These are phyloP conservation scores for Globisporangium cystogenes DNA, from an alignment of 352 stramenopile species.

Conservation along the genomic window DNA sequence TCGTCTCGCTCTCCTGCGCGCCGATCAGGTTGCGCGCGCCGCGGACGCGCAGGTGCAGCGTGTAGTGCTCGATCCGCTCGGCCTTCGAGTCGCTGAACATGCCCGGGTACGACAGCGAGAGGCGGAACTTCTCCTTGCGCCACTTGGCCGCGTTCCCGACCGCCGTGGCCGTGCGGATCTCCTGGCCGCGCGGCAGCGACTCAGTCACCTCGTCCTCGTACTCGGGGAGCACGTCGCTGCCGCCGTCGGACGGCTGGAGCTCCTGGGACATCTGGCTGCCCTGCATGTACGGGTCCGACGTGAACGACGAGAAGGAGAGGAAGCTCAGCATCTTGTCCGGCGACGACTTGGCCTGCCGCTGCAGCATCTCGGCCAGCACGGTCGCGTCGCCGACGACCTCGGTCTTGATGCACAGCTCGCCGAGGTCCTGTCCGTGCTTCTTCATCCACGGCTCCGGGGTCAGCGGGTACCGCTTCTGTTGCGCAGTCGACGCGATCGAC, in stretches of 20 bases:
- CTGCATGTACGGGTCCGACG: conserved; percentile 33
- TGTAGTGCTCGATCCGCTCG: conserved; percentile 24
- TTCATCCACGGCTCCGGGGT: conserved; percentile 73
- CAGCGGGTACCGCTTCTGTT: conserved; percentile 51
- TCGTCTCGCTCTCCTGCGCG: not conserved
- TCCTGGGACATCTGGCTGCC: conserved; percentile 13
- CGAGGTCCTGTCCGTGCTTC: conserved; percentile 41
- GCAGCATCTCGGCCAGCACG: conserved; percentile 44
- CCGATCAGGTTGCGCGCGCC: conserved; percentile 36
- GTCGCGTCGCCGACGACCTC: conserved; percentile 58
- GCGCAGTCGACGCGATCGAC: conserved; percentile 41
- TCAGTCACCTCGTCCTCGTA: conserved; percentile 47
- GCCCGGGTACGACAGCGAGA: conserved; percentile 59
- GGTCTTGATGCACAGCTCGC: conserved; percentile 62
- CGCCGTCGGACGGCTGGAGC: not conserved
- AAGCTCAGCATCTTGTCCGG: conserved; percentile 50
- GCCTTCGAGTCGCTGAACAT: conserved; percentile 42
- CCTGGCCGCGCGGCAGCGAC: conserved; percentile 26
- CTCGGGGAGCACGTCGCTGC: conserved; percentile 10
- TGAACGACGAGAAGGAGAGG: conserved; percentile 45
- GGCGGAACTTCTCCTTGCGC: conserved; percentile 55
- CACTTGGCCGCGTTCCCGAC: conserved; percentile 29
- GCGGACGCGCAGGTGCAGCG: conserved; percentile 41
- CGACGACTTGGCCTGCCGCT: conserved; percentile 24
- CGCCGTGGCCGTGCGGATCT: conserved; percentile 35